Conservation (phyloP, 1,284 basidiomycete species). For the Cutaneotrichosporon mucoides region DNA sequence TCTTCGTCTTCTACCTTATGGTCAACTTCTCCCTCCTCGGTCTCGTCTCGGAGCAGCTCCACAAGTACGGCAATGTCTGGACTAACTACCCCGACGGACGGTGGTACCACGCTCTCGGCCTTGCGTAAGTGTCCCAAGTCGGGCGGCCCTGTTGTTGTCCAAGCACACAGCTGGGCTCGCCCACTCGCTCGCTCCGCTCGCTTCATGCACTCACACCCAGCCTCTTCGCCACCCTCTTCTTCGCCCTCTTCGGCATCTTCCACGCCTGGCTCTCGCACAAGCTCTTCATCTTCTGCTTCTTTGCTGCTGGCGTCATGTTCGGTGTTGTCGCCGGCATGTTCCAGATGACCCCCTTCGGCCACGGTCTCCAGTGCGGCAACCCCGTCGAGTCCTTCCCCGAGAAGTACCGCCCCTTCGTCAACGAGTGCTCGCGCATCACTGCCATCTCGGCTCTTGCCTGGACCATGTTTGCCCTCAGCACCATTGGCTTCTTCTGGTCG, state of each 20-base stretch:
- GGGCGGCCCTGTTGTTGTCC: too few relatives aligned
- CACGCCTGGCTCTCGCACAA: constrained; percentile 30
- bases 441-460: constrained; percentile 39
- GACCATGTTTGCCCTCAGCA: constrained; percentile 39
- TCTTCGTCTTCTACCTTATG: constrained; percentile 56
- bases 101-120: constrained; percentile 33
- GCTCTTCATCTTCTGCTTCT: constrained; percentile 24
- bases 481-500: constrained; percentile 35
- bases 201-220: neutral
- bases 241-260: constrained; percentile 32
- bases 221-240: constrained; percentile 37
- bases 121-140: constrained; percentile 6
- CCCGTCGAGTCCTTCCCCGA: constrained; percentile 25
- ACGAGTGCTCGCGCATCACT: constrained; percentile 31
- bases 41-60: constrained; percentile 39
- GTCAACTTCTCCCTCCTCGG: constrained; percentile 51
- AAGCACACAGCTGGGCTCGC: too few relatives aligned
- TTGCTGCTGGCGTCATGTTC: constrained; percentile 26
- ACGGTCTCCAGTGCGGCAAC: constrained; percentile 39
- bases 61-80: constrained; percentile 29
- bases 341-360: constrained; percentile 39
- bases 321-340: constrained; percentile 39
- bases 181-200: too few relatives aligned
- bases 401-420: constrained; percentile 26
- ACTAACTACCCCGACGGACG: constrained; percentile 26